Conservation (phyloP, 805 yeast genomes). For the Vanderwaltozyma verrucispora region DNA sequence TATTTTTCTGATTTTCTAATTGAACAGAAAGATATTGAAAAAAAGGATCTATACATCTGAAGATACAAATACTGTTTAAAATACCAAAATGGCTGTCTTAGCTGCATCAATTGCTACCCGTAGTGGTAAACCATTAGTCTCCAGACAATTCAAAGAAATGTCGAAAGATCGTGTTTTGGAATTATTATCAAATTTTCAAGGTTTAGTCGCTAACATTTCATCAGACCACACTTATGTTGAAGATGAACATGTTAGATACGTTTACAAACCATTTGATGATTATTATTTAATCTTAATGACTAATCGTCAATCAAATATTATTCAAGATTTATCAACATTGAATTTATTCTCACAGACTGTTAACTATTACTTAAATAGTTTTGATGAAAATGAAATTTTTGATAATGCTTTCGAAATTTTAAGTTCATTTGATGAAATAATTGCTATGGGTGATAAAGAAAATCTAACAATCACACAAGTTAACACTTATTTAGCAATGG, state of each 20-base stretch:
- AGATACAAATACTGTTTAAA: neutral
- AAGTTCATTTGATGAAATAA: slow-evolving; percentile 89
- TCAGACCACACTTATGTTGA: slow-evolving; percentile 91
- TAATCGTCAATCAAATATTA: slow-evolving; percentile 79
- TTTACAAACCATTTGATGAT: slow-evolving; percentile 93
- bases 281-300: slow-evolving; percentile 85
- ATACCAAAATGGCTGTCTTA: slow-evolving; percentile 49
- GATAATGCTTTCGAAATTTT: slow-evolving; percentile 81
- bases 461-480: slow-evolving; percentile 74
- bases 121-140: slow-evolving; percentile 83
- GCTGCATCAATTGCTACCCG: slow-evolving; percentile 94
- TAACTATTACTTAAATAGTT: slow-evolving; percentile 55
- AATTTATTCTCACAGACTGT: slow-evolving; percentile 77
- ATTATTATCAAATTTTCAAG: slow-evolving; percentile 75
- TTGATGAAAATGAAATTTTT: slow-evolving; percentile 76
- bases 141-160: slow-evolving; percentile 85
- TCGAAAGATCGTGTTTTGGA: slow-evolving; percentile 79
- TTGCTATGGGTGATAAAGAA: slow-evolving; percentile 87
- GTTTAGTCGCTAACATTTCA: slow-evolving; percentile 53
- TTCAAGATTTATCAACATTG: slow-evolving; percentile 90
- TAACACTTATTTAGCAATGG: slow-evolving; percentile 88
- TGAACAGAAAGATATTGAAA: too few relatives aligned
- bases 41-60: too few relatives aligned
- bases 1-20: too few relatives aligned
- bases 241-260: slow-evolving; percentile 83